These are phyloP conservation scores for Erythrobasidium yunnanense DNA, from an alignment of 768 basidiomycete species.

Conservation along the genomic window DNA sequence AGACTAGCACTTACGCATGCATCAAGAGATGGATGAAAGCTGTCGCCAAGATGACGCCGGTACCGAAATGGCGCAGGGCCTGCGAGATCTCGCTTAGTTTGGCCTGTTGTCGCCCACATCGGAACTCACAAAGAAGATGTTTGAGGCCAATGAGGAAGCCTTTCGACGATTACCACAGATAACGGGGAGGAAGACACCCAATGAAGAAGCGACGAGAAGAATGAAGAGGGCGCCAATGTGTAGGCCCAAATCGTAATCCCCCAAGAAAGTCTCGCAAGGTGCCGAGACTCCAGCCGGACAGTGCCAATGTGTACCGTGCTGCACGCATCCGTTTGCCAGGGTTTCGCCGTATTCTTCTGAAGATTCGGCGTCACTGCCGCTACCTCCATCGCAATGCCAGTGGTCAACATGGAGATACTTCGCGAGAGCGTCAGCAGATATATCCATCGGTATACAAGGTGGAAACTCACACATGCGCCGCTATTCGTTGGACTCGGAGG, in stretches of 20 bases:
- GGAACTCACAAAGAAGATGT: slow-evolving; percentile 31
- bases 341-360: too few species aligned
- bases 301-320: slow-evolving; percentile 23
- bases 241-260: slow-evolving; percentile 29
- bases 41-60: slow-evolving; percentile 41
- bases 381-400: too few species aligned
- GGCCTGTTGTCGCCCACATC: not conserved
- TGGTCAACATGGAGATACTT: too few species aligned
- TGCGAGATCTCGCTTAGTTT: not conserved
- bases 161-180: slow-evolving; percentile 11
- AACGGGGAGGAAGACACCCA: slow-evolving; percentile 33
- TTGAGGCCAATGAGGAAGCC: not conserved
- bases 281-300: slow-evolving; percentile 7
- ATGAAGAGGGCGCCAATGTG: slow-evolving; percentile 35
- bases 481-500: too few species aligned
- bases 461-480: too few species aligned
- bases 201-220: slow-evolving; percentile 27
- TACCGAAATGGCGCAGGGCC: slow-evolving; percentile 29
- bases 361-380: too few species aligned
- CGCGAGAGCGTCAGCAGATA: too few species aligned
- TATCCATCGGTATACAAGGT: too few species aligned
- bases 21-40: too few species aligned
- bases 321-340: slow-evolving; percentile 26
- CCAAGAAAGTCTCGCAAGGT: not conserved
- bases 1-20: too few species aligned